Evolutionary conservation across 2,329 filamentous ascomycete genomes (phyloP).

Genomic region (Hymenoscyphus scutula): DNA sequence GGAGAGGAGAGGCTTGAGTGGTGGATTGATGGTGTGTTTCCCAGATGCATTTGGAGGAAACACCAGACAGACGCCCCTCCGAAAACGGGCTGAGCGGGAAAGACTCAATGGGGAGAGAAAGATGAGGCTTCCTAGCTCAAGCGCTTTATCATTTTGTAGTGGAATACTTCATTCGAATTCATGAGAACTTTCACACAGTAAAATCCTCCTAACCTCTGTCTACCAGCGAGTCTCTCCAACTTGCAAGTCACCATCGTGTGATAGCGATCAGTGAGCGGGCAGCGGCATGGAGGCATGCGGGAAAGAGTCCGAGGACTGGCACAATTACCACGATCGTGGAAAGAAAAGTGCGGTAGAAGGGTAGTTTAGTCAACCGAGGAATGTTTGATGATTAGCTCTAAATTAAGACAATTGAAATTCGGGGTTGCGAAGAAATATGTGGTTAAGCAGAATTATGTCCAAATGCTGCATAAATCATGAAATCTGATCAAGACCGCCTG

Average conservation of each 20-base stretch:
- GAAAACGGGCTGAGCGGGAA: constrained; percentile 27
- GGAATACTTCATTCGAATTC: neutral
- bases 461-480: constrained; percentile 17
- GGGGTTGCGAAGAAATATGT: constrained; percentile 20
- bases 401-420: constrained; percentile 23
- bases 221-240: neutral
- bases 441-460: constrained; percentile 18
- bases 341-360: neutral
- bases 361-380: constrained; percentile 3
- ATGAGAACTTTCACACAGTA: neutral
- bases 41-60: constrained; percentile 2
- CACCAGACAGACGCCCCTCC: constrained; percentile 18
- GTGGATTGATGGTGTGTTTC: neutral
- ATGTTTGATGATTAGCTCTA: constrained; percentile 17
- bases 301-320: constrained; percentile 10
- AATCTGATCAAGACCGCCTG: constrained; percentile 15
- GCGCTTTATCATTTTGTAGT: neutral
- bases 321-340: constrained; percentile 5
- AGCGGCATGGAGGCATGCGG: constrained; percentile 9
- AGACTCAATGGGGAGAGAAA: constrained; percentile 12
- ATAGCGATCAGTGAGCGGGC: neutral
- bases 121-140: neutral
- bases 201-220: neutral
- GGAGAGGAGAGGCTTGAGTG: neutral
- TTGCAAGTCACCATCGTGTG: neutral